Conservation (phyloP, 495 filamentous ascomycete genomes). For the Neurospora sp. region DNA sequence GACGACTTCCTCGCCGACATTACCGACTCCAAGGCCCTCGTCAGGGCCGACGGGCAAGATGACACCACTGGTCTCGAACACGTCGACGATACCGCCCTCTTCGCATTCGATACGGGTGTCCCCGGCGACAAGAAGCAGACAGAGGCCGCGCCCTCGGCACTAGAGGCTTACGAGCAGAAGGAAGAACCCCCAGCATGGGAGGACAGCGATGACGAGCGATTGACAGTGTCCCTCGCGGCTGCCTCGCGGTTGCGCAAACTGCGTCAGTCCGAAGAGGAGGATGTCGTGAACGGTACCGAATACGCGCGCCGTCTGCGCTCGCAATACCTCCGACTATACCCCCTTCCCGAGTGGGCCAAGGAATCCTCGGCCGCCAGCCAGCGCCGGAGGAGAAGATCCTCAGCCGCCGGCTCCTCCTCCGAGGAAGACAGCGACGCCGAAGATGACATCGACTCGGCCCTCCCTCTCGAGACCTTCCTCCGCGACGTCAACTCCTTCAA, state of each 20-base stretch:
- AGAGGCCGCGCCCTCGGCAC: slow-evolving; percentile 25
- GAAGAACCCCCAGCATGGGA: slow-evolving; percentile 61
- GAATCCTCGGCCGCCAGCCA: slow-evolving; percentile 37
- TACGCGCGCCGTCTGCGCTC: slow-evolving; percentile 69
- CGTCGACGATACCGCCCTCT: slow-evolving; percentile 51
- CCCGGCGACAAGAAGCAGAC: slow-evolving; percentile 24
- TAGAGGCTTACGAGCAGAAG: slow-evolving; percentile 21
- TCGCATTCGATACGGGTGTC: slow-evolving; percentile 36
- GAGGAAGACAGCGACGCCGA: slow-evolving; percentile 54
- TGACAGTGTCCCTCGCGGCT: slow-evolving; percentile 70
- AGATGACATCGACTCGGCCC: slow-evolving; percentile 47
- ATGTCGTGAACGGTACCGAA: slow-evolving; percentile 75
- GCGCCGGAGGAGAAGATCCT: slow-evolving; percentile 44
- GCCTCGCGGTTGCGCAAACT: slow-evolving; percentile 69
- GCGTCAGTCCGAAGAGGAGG: slow-evolving; percentile 67
- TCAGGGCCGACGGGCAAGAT: slow-evolving; percentile 11
- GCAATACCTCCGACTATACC: slow-evolving; percentile 73
- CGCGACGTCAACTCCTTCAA: slow-evolving; percentile 51
- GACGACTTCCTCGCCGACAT: slow-evolving; percentile 18
- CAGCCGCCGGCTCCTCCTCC: slow-evolving; percentile 40
- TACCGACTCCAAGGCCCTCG: slow-evolving; percentile 26
- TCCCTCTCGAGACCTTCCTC: slow-evolving; percentile 73
- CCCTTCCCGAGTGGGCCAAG: slow-evolving; percentile 68
- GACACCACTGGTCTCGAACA: slow-evolving; percentile 35
- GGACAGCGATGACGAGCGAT: slow-evolving; percentile 89